Evolutionary conservation across 768 basidiomycete species (phyloP).

Genomic region (Punctularia strigosozonata): DNA sequence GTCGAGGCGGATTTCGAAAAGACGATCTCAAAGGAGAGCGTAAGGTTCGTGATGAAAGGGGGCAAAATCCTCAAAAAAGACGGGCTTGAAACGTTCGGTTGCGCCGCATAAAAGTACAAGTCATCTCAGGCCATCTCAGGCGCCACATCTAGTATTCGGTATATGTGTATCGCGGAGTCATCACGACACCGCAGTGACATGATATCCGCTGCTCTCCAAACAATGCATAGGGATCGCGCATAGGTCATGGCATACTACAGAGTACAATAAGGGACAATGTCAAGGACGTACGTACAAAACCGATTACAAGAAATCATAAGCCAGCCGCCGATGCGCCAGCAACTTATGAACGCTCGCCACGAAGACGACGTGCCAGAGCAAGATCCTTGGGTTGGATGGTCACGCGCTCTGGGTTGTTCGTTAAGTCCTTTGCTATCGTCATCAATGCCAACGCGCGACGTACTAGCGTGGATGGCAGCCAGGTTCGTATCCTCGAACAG

Average conservation of each 20-base stretch:
- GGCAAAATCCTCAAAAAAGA: conserved; percentile 34
- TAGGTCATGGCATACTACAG: no score
- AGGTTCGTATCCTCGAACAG: conserved; percentile 86
- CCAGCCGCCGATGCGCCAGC: no score
- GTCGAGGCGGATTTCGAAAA: conserved; percentile 26
- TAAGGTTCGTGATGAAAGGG: conserved; percentile 49
- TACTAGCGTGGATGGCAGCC: conserved; percentile 76
- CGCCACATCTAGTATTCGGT: no score
- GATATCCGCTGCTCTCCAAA: no score
- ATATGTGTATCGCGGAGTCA: no score
- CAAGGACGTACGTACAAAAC: no score
- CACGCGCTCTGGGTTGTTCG: not conserved
- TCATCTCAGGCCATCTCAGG: no score
- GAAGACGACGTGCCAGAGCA: conserved; percentile 74
- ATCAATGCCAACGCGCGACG: not conserved
- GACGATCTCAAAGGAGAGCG: conserved; percentile 32
- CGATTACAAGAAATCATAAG: conserved; percentile 1
- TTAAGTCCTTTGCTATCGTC: conserved; percentile 2
- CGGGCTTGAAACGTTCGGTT: conserved; percentile 13
- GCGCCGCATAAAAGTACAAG: no score
- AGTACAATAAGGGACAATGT: no score
- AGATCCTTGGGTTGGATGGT: conserved; percentile 63
- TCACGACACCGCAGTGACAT: no score
- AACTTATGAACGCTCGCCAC: conserved; percentile 70
- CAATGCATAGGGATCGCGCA: no score